Percentiles rank a stretch among this genome's conserved stretches.
phyloP scores from a whole-genome alignment of 371 early-diverging fungal genomes.

The Mucor racemosus region DNA sequence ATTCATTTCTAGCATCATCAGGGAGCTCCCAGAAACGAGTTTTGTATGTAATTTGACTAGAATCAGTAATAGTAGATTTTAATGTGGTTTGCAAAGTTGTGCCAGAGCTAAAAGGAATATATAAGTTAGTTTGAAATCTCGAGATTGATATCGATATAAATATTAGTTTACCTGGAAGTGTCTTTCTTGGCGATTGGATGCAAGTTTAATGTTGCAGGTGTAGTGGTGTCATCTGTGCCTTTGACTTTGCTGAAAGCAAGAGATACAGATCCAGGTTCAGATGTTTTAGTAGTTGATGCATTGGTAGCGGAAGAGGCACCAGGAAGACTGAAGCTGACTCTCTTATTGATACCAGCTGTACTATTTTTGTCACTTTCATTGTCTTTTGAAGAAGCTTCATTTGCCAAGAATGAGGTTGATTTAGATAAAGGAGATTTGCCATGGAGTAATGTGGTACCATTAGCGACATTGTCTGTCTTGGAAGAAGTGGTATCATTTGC shows the following conservation, averaged over 20 bases:
- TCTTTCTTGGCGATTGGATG: conserved; percentile 3
- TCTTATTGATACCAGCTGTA: neutral
- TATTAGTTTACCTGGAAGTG: conserved; percentile 10
- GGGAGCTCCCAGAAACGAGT: conserved; percentile 31
- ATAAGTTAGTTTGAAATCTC: too few relatives aligned
- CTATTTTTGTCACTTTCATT: neutral
- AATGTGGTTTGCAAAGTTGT: conserved; percentile 13
- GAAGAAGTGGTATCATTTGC: neutral
- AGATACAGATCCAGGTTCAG: conserved; percentile 10
- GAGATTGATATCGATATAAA: too few relatives aligned
- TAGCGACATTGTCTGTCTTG: neutral
- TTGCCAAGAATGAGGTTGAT: neutral
- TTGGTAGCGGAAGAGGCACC: neutral
- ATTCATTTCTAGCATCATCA: conserved; percentile 22
- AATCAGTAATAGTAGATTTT: conserved; percentile 16
- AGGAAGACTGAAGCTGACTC: conserved; percentile 4
- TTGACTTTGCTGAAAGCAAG: conserved; percentile 20
- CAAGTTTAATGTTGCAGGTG: conserved; percentile 5
- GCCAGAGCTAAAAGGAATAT: neutral
- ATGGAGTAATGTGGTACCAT: neutral
- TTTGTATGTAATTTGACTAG: conserved; percentile 24
- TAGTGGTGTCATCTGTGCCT: neutral
- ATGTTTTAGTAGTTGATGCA: neutral
- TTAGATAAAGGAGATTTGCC: conserved; percentile 6
- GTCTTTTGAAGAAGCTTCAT: neutral